A percentile compares a stretch with the other conserved stretches of the same genome.
Conservation (phyloP, 2,329 filamentous ascomycete genomes). For the Colletotrichum higginsianum region DNA sequence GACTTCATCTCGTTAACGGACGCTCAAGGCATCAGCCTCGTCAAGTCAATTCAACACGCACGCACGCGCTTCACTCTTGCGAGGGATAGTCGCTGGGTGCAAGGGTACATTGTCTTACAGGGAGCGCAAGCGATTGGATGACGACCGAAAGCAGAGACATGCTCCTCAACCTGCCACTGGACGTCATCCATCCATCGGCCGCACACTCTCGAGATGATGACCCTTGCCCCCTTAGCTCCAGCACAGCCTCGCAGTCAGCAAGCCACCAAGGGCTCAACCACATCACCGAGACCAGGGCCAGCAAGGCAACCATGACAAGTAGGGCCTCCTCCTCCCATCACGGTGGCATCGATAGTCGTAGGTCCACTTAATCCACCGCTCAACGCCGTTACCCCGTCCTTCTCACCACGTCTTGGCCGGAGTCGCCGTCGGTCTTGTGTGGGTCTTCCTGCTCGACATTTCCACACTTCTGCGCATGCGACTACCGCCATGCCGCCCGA, state of each 20-base stretch:
- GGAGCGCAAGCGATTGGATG: slow-evolving; percentile 43
- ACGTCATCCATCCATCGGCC: slow-evolving; percentile 1
- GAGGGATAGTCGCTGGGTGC: slow-evolving; percentile 35
- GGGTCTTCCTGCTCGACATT: slow-evolving; percentile 25
- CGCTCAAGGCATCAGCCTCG: slow-evolving; percentile 29
- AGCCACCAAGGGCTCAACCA: slow-evolving; percentile 41
- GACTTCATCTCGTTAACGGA: slow-evolving; percentile 18
- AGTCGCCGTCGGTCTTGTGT: slow-evolving; percentile 42
- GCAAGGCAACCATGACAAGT: slow-evolving; percentile 7
- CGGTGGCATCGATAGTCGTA: slow-evolving; percentile 32
- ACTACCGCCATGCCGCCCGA: slow-evolving; percentile 34
- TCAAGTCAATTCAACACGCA: slow-evolving; percentile 5
- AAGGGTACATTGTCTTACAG: slow-evolving; percentile 31
- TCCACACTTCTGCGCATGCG: slow-evolving; percentile 32
- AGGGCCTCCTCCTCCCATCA: slow-evolving; percentile 20
- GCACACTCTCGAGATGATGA: slow-evolving; percentile 12
- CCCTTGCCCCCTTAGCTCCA: slow-evolving; percentile 36
- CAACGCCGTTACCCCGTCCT: slow-evolving; percentile 38
- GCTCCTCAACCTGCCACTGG: slow-evolving; percentile 32
- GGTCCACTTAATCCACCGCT: slow-evolving; percentile 36
- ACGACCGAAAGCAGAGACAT: slow-evolving; percentile 33
- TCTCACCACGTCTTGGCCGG: slow-evolving; percentile 36
- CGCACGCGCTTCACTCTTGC: slow-evolving; percentile 23
- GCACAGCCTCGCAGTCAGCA: slow-evolving; percentile 42
- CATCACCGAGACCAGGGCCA: slow-evolving; percentile 25